Conservation (phyloP, 768 basidiomycete species). For the Rhizopogon vesiculosus region DNA sequence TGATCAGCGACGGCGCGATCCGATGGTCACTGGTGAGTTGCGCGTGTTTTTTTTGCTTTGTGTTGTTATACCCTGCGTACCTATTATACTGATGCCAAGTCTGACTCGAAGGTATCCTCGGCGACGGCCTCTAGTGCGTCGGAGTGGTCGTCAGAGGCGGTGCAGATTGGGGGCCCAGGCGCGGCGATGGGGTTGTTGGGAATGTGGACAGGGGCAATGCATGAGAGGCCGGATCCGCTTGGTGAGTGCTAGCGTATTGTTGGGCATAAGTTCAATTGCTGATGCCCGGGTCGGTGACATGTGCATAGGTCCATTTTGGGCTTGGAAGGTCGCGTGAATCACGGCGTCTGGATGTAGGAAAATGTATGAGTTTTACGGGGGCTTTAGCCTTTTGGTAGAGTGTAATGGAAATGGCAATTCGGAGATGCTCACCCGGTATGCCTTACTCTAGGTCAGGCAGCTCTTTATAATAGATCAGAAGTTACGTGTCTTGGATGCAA, state of each 20-base stretch:
- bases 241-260: conserved; percentile 23
- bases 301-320: conserved; percentile 36
- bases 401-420: no score
- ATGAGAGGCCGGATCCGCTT: conserved; percentile 39
- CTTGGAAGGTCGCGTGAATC: conserved; percentile 35
- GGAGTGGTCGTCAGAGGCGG: conserved; percentile 52
- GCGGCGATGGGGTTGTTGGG: conserved; percentile 51
- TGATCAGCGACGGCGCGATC: conserved; percentile 44
- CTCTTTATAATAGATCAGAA: no score
- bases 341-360: no score
- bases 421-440: no score
- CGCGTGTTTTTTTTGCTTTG: not conserved
- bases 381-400: no score
- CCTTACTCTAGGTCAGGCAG: no score
- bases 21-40: conserved; percentile 46
- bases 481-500: no score
- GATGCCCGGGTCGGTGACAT: not conserved
- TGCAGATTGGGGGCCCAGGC: conserved; percentile 52
- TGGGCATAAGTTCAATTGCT: not conserved
- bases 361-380: not conserved
- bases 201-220: conserved; percentile 49
- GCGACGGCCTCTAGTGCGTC: conserved; percentile 26
- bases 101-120: conserved; percentile 26
- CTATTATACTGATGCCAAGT: conserved; percentile 10
- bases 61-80: not conserved